Base-by-base conservation (phyloP, 345 rosid species). In the Noccaea caerulescens region DNA sequence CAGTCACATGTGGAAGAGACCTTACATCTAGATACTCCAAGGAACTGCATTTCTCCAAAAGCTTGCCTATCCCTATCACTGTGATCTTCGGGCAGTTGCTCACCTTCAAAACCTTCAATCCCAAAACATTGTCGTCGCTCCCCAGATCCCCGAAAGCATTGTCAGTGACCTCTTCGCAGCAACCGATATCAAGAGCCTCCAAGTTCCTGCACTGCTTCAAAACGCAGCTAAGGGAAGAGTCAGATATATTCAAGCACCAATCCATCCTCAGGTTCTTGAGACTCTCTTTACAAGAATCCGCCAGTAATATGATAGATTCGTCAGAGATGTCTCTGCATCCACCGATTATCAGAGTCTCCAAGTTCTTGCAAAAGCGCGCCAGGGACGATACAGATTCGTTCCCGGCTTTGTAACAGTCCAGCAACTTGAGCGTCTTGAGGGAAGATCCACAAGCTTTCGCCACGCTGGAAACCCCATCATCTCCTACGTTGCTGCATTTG, bases 141-240 rank as follows among this genome's bases (percentile, higher is more conserved):
- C 79, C 84, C 57, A 88, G 69, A 78, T 68, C 80, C 44, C 46
- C 70, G 50, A 94, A 91, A 37, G 86, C 87, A 62, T 72, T 79
- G 80, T 89, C 96, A 9, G 99, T 86, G 20, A 91, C 79, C 83
- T 82, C 87, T 80, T 83, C 93, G 34, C 97, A 94, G 88, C 96
- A 94, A 8, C 95, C 90, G 8, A 91, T 80, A 73, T 89, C 97
- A 51, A 91, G 91, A 69, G 88, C 93, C 83, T 91, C 99, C 37
- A 94, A 80, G 67, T 78, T 84, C 79, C 74, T 75, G 83, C 99
- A 94, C 69, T 82, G 83, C 20, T 71, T 38, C 64, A 94, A 81
- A 69, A 91, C 79, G 71, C 81, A 83, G 63, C 80, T 82, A 63
- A 94, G 53, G 32, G 99, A 84, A 53, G 85, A 80, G 79, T 94